Evolutionary conservation across 1,284 basidiomycete genomes (phyloP).

Genomic region (Earliella scabrosa): DNA sequence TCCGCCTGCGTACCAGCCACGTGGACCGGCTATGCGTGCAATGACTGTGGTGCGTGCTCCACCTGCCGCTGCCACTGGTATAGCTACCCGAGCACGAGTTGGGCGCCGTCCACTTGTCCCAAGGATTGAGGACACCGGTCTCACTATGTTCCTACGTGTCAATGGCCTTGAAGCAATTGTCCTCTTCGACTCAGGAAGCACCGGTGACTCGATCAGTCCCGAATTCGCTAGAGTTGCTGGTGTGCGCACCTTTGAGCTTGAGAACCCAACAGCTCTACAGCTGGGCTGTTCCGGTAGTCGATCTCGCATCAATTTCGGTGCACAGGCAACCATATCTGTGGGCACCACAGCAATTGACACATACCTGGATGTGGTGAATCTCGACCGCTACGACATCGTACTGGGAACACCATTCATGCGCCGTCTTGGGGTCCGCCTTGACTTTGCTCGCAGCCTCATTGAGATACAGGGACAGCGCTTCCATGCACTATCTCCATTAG

Average conservation of each 20-base stretch:
- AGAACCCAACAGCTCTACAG: slow-evolving; percentile 28
- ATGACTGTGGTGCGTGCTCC: not conserved
- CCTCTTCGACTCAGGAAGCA: slow-evolving; percentile 31
- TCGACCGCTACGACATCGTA: slow-evolving; percentile 36
- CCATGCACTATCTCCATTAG: not conserved
- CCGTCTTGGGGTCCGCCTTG: slow-evolving; percentile 27
- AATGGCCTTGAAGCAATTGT: slow-evolving; percentile 24
- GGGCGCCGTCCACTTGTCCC: not conserved
- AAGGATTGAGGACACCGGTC: not conserved
- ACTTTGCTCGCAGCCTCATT: slow-evolving; percentile 25
- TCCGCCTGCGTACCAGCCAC: not conserved
- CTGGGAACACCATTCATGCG: slow-evolving; percentile 36
- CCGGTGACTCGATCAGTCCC: slow-evolving; percentile 26
- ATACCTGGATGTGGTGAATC: slow-evolving; percentile 36
- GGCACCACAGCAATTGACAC: not conserved
- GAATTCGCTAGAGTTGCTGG: slow-evolving; percentile 22
- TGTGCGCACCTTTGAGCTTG: slow-evolving; percentile 16
- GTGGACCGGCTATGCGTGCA: not conserved
- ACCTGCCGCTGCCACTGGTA: not conserved
- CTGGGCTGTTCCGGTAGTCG: slow-evolving; percentile 30
- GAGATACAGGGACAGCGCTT: not conserved
- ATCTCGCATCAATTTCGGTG: slow-evolving; percentile 28
- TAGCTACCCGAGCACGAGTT: not conserved
- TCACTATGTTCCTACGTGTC: not conserved
- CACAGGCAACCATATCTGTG: not conserved